phyloP scores from a whole-genome alignment of 139 green algal species.

The Chlorella sp. region DNA sequence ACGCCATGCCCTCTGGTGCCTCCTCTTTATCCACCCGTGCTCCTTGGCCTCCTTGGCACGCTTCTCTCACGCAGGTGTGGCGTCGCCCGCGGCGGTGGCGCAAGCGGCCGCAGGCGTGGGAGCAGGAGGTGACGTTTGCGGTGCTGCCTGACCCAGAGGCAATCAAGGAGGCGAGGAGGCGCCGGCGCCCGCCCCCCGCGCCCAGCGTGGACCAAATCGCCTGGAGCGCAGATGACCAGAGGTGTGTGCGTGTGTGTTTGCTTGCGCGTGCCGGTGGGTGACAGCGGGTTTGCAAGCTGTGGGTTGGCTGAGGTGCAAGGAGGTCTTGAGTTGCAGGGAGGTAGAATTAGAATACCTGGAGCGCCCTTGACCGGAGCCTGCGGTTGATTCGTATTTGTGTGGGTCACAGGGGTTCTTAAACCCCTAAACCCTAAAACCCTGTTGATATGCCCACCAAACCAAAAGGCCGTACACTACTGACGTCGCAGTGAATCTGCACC shows the following conservation, averaged over 20 bases:
- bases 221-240: constrained; percentile 65
- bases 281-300: too few species aligned
- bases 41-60: not conserved
- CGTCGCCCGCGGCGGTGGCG: constrained; percentile 28
- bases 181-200: constrained; percentile 39
- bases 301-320: too few species aligned
- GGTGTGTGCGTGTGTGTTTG: not conserved
- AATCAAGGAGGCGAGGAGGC: constrained; percentile 40
- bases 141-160: constrained; percentile 55
- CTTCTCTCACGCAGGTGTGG: constrained; percentile 49
- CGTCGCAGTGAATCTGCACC: too few species aligned
- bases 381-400: too few species aligned
- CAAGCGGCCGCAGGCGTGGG: constrained; percentile 47
- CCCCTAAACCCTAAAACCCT: too few species aligned
- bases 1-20: not conserved
- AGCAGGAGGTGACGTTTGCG: constrained; percentile 46
- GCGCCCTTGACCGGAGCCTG: too few species aligned
- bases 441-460: too few species aligned
- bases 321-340: too few species aligned
- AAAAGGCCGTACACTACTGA: too few species aligned
- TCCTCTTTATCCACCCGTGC: not conserved
- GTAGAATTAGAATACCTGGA: too few species aligned
- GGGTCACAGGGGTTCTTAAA: too few species aligned
- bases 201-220: constrained; percentile 72
- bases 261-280: not conserved